These are phyloP conservation scores for Elsinoe fawcettii DNA, from an alignment of 2,329 filamentous ascomycete genomes.

Conservation along the genomic window DNA sequence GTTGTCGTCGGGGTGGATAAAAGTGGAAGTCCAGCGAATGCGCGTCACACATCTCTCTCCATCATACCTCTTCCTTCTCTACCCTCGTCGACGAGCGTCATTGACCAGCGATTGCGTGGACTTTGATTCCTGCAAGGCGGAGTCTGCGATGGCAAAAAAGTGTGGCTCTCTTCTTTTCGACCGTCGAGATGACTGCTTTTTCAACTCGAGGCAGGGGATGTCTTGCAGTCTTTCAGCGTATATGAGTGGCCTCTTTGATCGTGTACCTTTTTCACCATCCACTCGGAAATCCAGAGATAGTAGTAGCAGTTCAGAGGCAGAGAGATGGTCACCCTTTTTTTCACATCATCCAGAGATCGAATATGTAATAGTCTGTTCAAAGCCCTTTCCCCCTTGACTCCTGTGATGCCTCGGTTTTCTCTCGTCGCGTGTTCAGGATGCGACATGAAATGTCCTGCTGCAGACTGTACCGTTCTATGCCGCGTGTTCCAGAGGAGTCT, in stretches of 20 bases:
- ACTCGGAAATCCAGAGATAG: conserved; percentile 9
- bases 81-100: background rate
- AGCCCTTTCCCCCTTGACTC: background rate
- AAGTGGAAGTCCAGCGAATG: conserved; percentile 15
- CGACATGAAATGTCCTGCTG: background rate
- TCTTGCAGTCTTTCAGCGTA: conserved; percentile 4
- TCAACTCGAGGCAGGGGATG: background rate
- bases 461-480: conserved; percentile 2
- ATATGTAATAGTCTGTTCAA: conserved; percentile 15
- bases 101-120: background rate
- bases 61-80: background rate
- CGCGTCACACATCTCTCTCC: conserved; percentile 2
- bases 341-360: conserved; percentile 13
- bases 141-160: conserved; percentile 7
- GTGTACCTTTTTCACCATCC: conserved; percentile 8
- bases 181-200: background rate
- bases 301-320: conserved; percentile 15
- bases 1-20: conserved; percentile 15
- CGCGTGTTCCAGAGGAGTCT: conserved; percentile 6
- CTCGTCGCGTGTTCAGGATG: background rate
- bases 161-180: conserved; percentile 7
- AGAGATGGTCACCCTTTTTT: conserved; percentile 13
- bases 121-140: background rate
- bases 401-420: background rate
- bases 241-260: conserved; percentile 8